Evolutionary conservation across 2,329 filamentous ascomycete species (phyloP), one percentile per base, ranked within the genome.

Genomic region (Whalleya microplaca): DNA sequence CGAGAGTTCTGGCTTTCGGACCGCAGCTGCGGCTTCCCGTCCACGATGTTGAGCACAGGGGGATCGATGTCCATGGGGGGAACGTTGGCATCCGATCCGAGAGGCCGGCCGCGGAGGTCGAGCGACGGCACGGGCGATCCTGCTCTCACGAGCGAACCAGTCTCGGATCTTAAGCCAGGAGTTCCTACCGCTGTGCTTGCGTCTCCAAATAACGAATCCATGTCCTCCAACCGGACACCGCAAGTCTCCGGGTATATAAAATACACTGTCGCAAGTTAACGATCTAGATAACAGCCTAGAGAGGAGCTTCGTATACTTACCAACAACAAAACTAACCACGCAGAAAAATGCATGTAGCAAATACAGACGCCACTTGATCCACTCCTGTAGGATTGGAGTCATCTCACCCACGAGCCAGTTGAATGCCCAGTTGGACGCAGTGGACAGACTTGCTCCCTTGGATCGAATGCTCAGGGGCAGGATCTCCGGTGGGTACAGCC

Each of bases 401-500:
- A 98, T 85, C 75, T 96, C 91, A 64, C 95, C 95, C 2, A 98
- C 95, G 21, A 98, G 80, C 90, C 92, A 99, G 76, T 99, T 99
- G 76, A 95, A 96, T 1, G 94, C 92, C 95, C 95, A 99, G 72
- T 99, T 99, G 29, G 93, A 88, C 18, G 95, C 95, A 1, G 95
- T 98, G 58, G 94, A 97, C 72, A 99, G 76, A 82, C 92, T 96
- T 51, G 95, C 94, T 59, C 95, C 95, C 80, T 98, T 98, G 58
- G 94, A 96, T 68, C 95, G 88, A 71, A 98, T 97, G 79, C 92
- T 97, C 58, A 99, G 81, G 3, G 95, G 95, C 43, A 99, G 81
- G 60, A 99, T 99, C 81, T 99, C 95, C n/a, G 95, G 95, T 14
- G 95, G 95, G 73, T 98, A 98, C 16, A 99, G 80, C 95, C 95